phyloP scores from a whole-genome alignment of 805 yeast species.

The Teunomyces kruisii region DNA sequence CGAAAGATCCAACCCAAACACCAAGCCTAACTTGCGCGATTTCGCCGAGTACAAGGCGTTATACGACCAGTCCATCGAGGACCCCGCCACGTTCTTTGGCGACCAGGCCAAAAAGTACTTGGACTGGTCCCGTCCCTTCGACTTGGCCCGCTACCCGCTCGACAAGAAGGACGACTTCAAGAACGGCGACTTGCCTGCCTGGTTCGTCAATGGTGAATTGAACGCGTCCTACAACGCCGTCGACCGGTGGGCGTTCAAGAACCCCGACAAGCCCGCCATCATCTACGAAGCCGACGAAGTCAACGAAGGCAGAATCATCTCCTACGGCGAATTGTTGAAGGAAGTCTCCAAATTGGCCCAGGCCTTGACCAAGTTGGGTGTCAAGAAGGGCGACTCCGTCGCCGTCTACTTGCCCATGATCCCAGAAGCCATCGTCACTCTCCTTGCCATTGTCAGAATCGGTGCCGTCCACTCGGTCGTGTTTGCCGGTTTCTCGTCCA shows the following conservation, averaged over 20 bases:
- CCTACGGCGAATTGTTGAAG: constrained; percentile 83
- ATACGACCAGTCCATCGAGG: constrained; percentile 56
- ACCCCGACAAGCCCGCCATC: constrained; percentile 80
- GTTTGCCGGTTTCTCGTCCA: constrained; percentile 95
- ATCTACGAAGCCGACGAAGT: constrained; percentile 95
- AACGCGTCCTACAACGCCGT: constrained; percentile 94
- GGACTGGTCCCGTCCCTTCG: constrained; percentile 55
- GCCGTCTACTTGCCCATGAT: constrained; percentile 98
- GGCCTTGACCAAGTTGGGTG: constrained; percentile 80
- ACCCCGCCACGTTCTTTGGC: constrained; percentile 57
- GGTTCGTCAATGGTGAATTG: constrained; percentile 92
- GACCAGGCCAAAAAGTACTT: constrained; percentile 49
- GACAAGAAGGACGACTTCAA: constrained; percentile 47
- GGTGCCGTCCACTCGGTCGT: constrained; percentile 97
- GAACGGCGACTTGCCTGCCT: constrained; percentile 67
- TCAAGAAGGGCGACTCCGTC: constrained; percentile 91
- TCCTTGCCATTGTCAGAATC: constrained; percentile 87
- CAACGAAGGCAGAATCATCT: constrained; percentile 64
- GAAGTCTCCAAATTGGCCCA: constrained; percentile 87
- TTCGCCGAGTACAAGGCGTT: constrained; percentile 49
- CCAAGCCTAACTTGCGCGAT: constrained; percentile 46
- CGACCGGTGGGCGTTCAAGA: constrained; percentile 88
- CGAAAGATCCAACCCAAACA: constrained; percentile 42
- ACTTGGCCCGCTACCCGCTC: constrained; percentile 46
- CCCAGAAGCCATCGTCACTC: constrained; percentile 92